Percentiles rank a stretch among this genome's conserved stretches.
Conservation (phyloP, 345 rosid genomes). For the Angophora floribunda region DNA sequence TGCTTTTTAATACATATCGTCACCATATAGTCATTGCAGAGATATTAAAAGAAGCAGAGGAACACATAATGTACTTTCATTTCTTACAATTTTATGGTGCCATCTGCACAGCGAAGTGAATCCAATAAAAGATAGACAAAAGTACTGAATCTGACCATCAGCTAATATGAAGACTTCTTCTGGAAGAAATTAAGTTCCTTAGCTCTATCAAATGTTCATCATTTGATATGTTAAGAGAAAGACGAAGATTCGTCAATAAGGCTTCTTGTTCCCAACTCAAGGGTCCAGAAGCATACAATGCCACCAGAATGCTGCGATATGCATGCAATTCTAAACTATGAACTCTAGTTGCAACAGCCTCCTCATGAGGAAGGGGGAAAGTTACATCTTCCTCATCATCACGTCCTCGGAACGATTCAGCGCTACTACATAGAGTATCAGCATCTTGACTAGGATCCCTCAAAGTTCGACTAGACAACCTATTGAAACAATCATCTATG, state of each 20-base stretch:
- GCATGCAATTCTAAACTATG: constrained; percentile 64
- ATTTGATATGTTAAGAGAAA: constrained; percentile 54
- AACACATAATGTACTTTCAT: neutral
- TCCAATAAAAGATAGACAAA: neutral
- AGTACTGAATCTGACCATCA: neutral
- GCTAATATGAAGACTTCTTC: constrained; percentile 18
- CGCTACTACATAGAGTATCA: constrained; percentile 28
- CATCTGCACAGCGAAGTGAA: neutral
- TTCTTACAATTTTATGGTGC: neutral
- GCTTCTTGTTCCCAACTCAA: constrained; percentile 78
- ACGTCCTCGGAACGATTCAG: constrained; percentile 30
- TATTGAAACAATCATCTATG: constrained; percentile 10
- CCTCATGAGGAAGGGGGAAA: constrained; percentile 12
- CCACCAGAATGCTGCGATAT: constrained; percentile 35
- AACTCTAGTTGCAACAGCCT: constrained; percentile 30
- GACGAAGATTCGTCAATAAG: constrained; percentile 64
- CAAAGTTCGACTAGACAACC: constrained; percentile 13
- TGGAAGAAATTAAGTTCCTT: constrained; percentile 59
- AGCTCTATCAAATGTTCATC: constrained; percentile 79
- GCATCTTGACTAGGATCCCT: constrained; percentile 20
- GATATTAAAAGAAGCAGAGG: neutral
- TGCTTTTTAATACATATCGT: neutral
- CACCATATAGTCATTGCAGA: neutral
- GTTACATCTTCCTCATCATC: constrained; percentile 17
- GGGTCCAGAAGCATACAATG: constrained; percentile 60